Evolutionary conservation across 2,329 filamentous ascomycete species (phyloP).

Genomic region (Capronia coronata): DNA sequence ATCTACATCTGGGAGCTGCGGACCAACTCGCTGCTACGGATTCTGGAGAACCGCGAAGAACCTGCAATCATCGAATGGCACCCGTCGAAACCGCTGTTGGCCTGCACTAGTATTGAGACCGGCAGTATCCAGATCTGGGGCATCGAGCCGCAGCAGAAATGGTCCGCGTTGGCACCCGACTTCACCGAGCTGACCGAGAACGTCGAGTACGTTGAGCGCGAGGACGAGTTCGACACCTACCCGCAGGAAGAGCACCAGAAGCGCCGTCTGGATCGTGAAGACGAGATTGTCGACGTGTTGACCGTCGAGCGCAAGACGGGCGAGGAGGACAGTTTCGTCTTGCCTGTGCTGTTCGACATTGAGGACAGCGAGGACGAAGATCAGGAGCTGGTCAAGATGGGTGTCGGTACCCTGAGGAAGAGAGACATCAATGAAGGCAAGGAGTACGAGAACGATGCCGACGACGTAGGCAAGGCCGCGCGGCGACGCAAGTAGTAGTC

Average conservation of each 20-base stretch:
- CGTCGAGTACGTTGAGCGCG: slow-evolving; percentile 87
- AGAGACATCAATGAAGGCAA: slow-evolving; percentile 71
- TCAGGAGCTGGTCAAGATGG: slow-evolving; percentile 60
- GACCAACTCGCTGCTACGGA: slow-evolving; percentile 89
- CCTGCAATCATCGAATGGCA: slow-evolving; percentile 97
- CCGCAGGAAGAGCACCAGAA: slow-evolving; percentile 81
- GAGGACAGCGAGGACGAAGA: slow-evolving; percentile 95
- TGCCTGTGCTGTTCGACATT: slow-evolving; percentile 89
- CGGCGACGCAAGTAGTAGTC: slow-evolving; percentile 19
- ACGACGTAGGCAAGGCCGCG: slow-evolving; percentile 26
- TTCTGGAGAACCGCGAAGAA: slow-evolving; percentile 94
- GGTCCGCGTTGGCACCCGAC: slow-evolving; percentile 93
- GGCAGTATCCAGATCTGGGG: slow-evolving; percentile 95
- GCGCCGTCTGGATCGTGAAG: slow-evolving; percentile 79
- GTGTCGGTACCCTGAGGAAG: slow-evolving; percentile 75
- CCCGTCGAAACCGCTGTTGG: slow-evolving; percentile 73
- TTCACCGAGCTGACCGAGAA: slow-evolving; percentile 98
- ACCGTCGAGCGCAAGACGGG: slow-evolving; percentile 63
- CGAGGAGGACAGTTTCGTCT: slow-evolving; percentile 62
- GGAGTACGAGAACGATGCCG: slow-evolving; percentile 57
- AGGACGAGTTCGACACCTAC: slow-evolving; percentile 98
- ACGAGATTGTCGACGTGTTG: slow-evolving; percentile 87
- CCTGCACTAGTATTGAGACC: slow-evolving; percentile 85
- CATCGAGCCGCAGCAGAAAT: slow-evolving; percentile 88
- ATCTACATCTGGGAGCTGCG: slow-evolving; percentile 64